Evolutionary conservation across 805 yeast genomes (phyloP).

Genomic region (Schwanniomyces sp.): DNA sequence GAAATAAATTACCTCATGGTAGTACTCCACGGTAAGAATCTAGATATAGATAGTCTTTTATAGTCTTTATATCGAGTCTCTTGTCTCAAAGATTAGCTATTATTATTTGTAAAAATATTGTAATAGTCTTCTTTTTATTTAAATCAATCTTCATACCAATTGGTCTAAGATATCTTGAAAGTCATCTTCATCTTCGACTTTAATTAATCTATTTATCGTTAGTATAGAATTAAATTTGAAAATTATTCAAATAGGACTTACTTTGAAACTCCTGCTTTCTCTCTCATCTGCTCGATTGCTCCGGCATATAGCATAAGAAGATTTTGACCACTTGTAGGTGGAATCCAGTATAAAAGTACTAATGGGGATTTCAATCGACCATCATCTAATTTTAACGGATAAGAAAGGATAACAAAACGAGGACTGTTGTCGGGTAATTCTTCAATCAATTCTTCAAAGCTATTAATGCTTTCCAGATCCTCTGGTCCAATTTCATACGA

Average conservation of each 20-base stretch:
- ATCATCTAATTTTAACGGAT: constrained; percentile 68
- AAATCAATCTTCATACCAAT: constrained; percentile 4
- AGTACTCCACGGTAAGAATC: too few species aligned
- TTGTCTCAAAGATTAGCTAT: too few species aligned
- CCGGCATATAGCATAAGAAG: constrained; percentile 89
- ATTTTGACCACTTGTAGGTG: constrained; percentile 81
- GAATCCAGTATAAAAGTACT: constrained; percentile 84
- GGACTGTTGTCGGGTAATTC: constrained; percentile 83
- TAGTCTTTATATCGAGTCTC: too few species aligned
- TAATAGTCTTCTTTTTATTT: neutral
- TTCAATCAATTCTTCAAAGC: constrained; percentile 65
- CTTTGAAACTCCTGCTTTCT: constrained; percentile 74
- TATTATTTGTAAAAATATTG: too few species aligned
- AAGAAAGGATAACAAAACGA: constrained; percentile 70
- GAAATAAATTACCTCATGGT: too few species aligned
- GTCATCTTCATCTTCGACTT: constrained; percentile 68
- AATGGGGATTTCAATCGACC: constrained; percentile 75
- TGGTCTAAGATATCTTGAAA: constrained; percentile 54
- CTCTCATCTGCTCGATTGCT: constrained; percentile 77
- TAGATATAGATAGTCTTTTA: too few species aligned
- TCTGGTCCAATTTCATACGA: constrained; percentile 53
- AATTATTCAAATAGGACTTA: constrained; percentile 21
- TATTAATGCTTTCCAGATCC: constrained; percentile 42
- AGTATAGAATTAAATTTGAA: constrained; percentile 9
- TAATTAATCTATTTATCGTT: constrained; percentile 46